Evolutionary conservation across 1,284 basidiomycete genomes (phyloP), one percentile per base, ranked within the genome.

Genomic region (Boletus holoroseus): DNA sequence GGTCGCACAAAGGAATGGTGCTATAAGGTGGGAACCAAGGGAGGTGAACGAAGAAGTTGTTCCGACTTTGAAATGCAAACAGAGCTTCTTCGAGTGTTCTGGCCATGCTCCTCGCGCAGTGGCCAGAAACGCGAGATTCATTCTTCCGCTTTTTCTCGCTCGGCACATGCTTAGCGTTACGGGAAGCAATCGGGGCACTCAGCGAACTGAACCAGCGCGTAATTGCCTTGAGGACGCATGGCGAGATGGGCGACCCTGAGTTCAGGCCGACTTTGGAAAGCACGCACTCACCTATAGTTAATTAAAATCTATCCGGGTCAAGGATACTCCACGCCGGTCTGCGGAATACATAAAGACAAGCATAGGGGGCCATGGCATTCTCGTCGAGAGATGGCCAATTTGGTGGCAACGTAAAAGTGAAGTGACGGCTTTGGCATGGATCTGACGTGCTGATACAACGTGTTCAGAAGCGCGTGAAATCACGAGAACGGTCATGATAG

Each of bases 201-300:
- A 68, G 68, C 64, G 68, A 66, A 68, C 51, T 62, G 64, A 68
- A 34, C 66, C 63, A 68, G 64, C 63, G 68, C 64, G 59, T 69
- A 68, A 57, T 59, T 62, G 68, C 68, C 64, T 69, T 61, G 68
- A 61, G 64, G 63, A 54, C 32, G 57, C 55, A 55, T 65, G 63
- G 62, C 60, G 54, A 67, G 34, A 53, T 53, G 54, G 45, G 26
- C 50, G 65, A 66, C 64, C 64, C 68, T 69, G 61, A 57, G 45
- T 27, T 39, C 46, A 47, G 44, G 49, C 61, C 52, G 37, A 55
- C 49, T 56, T 60, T 62, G 45, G 62, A 53, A 54, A 49, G 58
- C 31, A 49, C 37, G 46, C 55, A 51, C 60, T 63, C 62, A 59
- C 53, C 57, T 50, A 55, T 47, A 62, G 66, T 51, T 63, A 65